A percentile compares a stretch with the other conserved stretches of the same genome.
Conservation (phyloP, 352 stramenopile genomes). For the Pythium pectinolyticum region DNA sequence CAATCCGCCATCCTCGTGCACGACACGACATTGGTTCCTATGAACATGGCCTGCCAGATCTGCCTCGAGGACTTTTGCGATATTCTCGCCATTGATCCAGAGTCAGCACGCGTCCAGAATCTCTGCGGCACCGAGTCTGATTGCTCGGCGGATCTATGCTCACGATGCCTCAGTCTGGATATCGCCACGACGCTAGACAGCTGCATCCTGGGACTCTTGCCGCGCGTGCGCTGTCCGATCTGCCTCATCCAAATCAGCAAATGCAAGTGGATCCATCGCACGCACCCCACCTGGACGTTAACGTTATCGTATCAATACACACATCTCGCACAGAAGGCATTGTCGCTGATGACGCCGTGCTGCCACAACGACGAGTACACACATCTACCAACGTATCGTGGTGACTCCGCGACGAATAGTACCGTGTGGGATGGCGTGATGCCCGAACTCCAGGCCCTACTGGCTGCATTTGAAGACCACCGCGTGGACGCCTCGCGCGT, state of each 20-base stretch:
- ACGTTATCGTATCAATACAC: no score
- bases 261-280: background rate
- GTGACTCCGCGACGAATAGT: no score
- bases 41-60: slow-evolving; percentile 20
- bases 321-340: background rate
- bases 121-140: no score
- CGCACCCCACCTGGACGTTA: background rate
- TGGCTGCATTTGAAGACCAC: background rate
- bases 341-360: background rate
- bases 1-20: no score
- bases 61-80: slow-evolving; percentile 27
- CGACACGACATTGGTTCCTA: no score
- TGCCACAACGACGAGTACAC: background rate
- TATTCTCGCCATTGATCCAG: slow-evolving; percentile 4
- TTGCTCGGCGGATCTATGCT: no score
- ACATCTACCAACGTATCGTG: background rate
- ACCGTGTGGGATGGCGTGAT: background rate
- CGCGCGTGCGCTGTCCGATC: slow-evolving; percentile 39
- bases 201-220: slow-evolving; percentile 31
- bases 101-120: background rate
- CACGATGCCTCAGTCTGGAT: background rate
- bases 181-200: slow-evolving; percentile 5
- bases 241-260: slow-evolving; percentile 32
- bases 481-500: background rate
- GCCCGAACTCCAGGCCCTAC: background rate